Evolutionary conservation across 1,284 basidiomycete species (phyloP), one percentile per base, ranked within the genome.

Genomic region (Cryptococcus maquisensis): DNA sequence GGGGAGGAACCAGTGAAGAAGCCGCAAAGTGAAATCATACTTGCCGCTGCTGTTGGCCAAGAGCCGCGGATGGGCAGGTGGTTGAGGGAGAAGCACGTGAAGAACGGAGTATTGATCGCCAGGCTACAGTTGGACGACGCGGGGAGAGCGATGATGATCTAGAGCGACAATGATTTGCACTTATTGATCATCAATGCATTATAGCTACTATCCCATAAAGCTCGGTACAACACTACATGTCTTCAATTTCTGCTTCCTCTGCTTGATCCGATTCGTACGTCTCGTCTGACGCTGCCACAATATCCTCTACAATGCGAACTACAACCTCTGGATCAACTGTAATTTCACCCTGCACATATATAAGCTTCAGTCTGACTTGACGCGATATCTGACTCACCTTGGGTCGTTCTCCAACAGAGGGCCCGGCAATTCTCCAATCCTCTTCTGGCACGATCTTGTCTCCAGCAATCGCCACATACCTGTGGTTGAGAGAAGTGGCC

Each of bases 21-120:
- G 52, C 65, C 51, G 37, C 63, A 78, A 10, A 72, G 77, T 43
- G 73, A 81, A 4, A 72, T 87, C 8, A 60, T 95, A 40, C 72
- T 98, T 41, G 82, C 90, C 6, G 90, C 85, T 4, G 90, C 86
- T 4, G 68, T 94, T 1, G 90, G 88, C 0, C 87, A 92, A 68
- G 95, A 98, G 73, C 90, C 87, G 64, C 82, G 89, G 52, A 75
- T 94, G 26, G 95, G 94, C 8, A 79, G 96, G 56, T 98, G 95
- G 95, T 75, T 91, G 64, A 82, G 79, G 48, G 67, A 88, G 56
- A 88, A 88, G 71, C 79, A 80, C 28, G 84, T 82, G 1, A 80
- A 80, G 64, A 96, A 95, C 69, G 84, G 85, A 7, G 81, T 88
- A 0, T 67, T 91, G 26, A 82, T 92, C 16, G 80, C 86, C 50